Evolutionary conservation across 208 protist genomes (phyloP), one percentile per base, ranked within the genome.

Genomic region (Wallacemonas collosoma): DNA sequence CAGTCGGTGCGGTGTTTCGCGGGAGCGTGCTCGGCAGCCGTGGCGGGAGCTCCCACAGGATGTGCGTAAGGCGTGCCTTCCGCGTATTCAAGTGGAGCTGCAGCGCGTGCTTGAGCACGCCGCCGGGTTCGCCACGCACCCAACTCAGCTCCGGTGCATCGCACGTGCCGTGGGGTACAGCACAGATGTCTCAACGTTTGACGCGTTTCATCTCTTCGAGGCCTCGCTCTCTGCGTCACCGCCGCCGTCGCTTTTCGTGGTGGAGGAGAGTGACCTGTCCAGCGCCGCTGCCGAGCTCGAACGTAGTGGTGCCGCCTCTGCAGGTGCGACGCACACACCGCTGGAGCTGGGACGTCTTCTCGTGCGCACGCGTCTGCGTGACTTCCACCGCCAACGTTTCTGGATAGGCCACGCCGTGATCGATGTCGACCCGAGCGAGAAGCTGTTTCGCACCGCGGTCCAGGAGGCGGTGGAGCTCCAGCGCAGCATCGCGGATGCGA

Each of bases 181-280:
- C 75, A 85, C 85, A 11, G 89, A 90, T 50, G 92, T 95, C 26
- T 90, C 85, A 6, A 90, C 87, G 17, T 93, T 93, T 75, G 92
- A 96, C 69, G 86, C 80, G 41, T 90, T 85, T 76, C 84, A 77
- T 40, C 79, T 95, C 8, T 92, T 94, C 68, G 83, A 84, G 2
- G 86, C 89, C 11, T 65, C 87, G 40, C 72, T 95, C 43, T 82
- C 86, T 4, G 80, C 76, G 5, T n/a, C 54, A 5, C 71, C 79
- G 38, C 82, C 87, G 11, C 76, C 87, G 17, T 61, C 77, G 8
- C 41, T 75, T 2, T 71, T 86, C 3, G 80, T 82, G 76, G 68
- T 79, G 2, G 64, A 81, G 35, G 81, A 82, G 9, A 7, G 14
- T 54, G n/a, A 48, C 48, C 9, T 68, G 65, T 55, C 54, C 38